Conservation (phyloP, 2,329 filamentous ascomycete species). For the Penicillium sp. region DNA sequence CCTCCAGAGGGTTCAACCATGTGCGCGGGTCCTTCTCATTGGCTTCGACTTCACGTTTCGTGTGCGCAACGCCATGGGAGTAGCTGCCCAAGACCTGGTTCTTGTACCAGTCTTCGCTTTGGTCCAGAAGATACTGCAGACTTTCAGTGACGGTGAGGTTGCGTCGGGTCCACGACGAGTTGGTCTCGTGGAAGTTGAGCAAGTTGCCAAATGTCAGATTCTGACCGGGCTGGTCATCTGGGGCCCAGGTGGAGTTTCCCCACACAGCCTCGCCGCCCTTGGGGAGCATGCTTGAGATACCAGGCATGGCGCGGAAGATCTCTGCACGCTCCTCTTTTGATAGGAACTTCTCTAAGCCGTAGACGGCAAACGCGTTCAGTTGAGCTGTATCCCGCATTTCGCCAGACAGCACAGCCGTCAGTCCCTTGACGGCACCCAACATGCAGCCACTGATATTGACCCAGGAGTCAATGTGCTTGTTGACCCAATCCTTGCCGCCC, state of each 20-base stretch:
- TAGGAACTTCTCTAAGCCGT: slow-evolving; percentile 93
- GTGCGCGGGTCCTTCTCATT: slow-evolving; percentile 77
- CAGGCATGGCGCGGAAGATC: slow-evolving; percentile 95
- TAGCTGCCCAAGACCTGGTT: slow-evolving; percentile 73
- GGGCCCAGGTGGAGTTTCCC: slow-evolving; percentile 85
- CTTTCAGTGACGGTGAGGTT: slow-evolving; percentile 84
- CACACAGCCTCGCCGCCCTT: slow-evolving; percentile 93
- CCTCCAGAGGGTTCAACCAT: slow-evolving; percentile 97
- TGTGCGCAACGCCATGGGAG: slow-evolving; percentile 85
- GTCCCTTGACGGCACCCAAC: slow-evolving; percentile 88
- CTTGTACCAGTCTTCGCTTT: slow-evolving; percentile 83
- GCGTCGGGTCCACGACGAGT: slow-evolving; percentile 61
- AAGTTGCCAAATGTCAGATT: slow-evolving; percentile 75
- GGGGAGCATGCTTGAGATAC: slow-evolving; percentile 93
- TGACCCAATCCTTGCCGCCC: slow-evolving; percentile 86
- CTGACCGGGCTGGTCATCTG: slow-evolving; percentile 78
- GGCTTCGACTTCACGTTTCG: slow-evolving; percentile 73
- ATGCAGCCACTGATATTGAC: slow-evolving; percentile 98
- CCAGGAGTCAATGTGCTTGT: slow-evolving; percentile 87
- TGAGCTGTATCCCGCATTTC: slow-evolving; percentile 99
- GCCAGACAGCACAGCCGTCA: slow-evolving; percentile 87
- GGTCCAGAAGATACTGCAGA: slow-evolving; percentile 74
- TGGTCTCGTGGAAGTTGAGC: slow-evolving; percentile 74
- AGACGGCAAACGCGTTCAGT: slow-evolving; percentile 93
- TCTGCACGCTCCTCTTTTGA: slow-evolving; percentile 87